These are phyloP conservation scores for Alternaria viburni DNA, from an alignment of 2,329 filamentous ascomycete species.

Conservation along the genomic window DNA sequence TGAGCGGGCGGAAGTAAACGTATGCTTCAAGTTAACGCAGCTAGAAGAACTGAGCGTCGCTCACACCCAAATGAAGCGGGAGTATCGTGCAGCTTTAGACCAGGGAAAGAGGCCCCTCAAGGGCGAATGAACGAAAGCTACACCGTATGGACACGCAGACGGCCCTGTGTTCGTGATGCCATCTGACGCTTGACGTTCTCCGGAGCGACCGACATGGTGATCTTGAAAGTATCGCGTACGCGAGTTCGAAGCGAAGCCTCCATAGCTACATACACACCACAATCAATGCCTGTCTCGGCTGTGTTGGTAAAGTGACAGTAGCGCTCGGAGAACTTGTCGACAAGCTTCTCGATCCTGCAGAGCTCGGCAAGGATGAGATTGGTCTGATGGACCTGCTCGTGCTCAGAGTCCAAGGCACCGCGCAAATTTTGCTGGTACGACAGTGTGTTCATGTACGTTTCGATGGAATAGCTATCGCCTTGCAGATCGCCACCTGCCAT, in stretches of 20 bases:
- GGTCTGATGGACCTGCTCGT: conserved; percentile 40
- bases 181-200: conserved; percentile 45
- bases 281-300: conserved; percentile 35
- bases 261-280: conserved; percentile 37
- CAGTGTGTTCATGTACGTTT: conserved; percentile 39
- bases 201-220: conserved; percentile 45
- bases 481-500: conserved; percentile 35
- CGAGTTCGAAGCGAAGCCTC: conserved; percentile 42
- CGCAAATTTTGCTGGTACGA: conserved; percentile 33
- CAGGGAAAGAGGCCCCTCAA: conserved; percentile 3
- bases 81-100: conserved; percentile 2
- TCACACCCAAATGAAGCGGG: background rate
- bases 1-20: background rate
- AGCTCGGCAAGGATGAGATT: conserved; percentile 44
- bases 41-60: background rate
- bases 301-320: conserved; percentile 37
- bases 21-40: background rate
- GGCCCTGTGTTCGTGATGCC: conserved; percentile 36
- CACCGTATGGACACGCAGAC: conserved; percentile 38
- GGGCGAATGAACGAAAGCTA: conserved; percentile 13
- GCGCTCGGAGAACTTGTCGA: conserved; percentile 46
- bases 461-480: conserved; percentile 19
- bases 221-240: conserved; percentile 46
- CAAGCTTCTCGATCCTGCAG: conserved; percentile 46
- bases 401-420: conserved; percentile 31